Evolutionary conservation across 1,284 basidiomycete genomes (phyloP).

Genomic region (Boletus semigastroideus): DNA sequence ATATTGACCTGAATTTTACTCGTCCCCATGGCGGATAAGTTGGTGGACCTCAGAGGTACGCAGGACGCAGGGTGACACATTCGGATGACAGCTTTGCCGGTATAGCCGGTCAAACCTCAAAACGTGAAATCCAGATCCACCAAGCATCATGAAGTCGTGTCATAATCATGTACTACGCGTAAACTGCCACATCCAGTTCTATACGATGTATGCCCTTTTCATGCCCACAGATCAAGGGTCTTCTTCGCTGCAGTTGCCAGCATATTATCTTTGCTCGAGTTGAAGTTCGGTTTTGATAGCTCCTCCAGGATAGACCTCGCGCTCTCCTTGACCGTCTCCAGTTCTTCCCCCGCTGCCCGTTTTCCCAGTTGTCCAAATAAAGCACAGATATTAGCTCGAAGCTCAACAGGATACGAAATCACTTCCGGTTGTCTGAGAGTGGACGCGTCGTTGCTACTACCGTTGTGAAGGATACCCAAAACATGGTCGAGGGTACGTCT

Average conservation of each 20-base stretch:
- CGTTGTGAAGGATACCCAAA: constrained; percentile 52
- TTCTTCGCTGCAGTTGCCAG: constrained; percentile 44
- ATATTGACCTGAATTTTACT: constrained; percentile 50
- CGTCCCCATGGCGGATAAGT: constrained; percentile 16
- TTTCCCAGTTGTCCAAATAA: constrained; percentile 63
- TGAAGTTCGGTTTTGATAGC: constrained; percentile 36
- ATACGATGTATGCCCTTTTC: background rate
- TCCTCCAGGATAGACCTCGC: constrained; percentile 53
- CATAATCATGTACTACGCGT: too few species aligned
- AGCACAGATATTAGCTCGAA: constrained; percentile 71
- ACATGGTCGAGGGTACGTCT: constrained; percentile 66
- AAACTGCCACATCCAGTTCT: background rate
- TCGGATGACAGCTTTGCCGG: constrained; percentile 2
- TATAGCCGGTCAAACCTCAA: constrained; percentile 7
- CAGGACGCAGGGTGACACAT: too few species aligned
- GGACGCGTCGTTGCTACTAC: constrained; percentile 38
- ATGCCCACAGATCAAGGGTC: constrained; percentile 47
- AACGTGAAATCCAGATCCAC: too few species aligned
- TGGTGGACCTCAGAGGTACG: background rate
- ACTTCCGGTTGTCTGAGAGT: constrained; percentile 38
- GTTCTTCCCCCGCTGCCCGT: constrained; percentile 46
- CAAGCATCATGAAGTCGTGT: too few species aligned
- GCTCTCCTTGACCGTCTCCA: constrained; percentile 49
- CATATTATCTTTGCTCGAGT: constrained; percentile 43
- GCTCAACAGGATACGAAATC: constrained; percentile 55